Evolutionary conservation across 352 stramenopile genomes (phyloP).

Genomic region (Plasmopara halstedii): DNA sequence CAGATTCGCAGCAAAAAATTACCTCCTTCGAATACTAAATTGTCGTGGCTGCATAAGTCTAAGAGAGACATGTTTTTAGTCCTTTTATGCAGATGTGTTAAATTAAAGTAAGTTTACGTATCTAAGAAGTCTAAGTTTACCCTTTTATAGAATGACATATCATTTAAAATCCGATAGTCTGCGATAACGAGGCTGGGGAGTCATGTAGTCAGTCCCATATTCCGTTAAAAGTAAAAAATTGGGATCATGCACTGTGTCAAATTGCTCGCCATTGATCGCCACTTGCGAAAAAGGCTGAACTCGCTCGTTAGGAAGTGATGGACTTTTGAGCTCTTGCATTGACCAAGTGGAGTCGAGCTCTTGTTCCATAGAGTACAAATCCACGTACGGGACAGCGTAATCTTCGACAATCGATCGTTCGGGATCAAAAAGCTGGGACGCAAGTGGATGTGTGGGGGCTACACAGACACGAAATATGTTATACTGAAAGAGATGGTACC

Average conservation of each 20-base stretch:
- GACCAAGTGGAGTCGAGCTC: slow-evolving; percentile 3
- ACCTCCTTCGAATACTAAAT: too few relatives aligned
- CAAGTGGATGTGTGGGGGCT: slow-evolving; percentile 27
- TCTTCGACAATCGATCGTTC: slow-evolving; percentile 3
- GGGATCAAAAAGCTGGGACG: slow-evolving; percentile 26
- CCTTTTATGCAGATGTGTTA: too few relatives aligned
- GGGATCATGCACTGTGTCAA: slow-evolving; percentile 25
- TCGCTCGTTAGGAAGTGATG: slow-evolving; percentile 5
- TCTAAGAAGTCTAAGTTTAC: too few relatives aligned
- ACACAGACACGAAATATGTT: slow-evolving; percentile 33
- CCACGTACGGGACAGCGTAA: slow-evolving; percentile 22
- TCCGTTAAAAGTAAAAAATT: slow-evolving; percentile 19
- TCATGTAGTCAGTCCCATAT: slow-evolving; percentile 28
- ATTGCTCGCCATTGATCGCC: slow-evolving; percentile 17
- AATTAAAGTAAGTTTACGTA: too few relatives aligned
- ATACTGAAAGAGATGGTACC: slow-evolving; percentile 37
- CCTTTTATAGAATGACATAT: too few relatives aligned
- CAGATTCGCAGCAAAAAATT: too few relatives aligned
- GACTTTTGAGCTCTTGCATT: slow-evolving; percentile 18
- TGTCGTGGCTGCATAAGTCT: too few relatives aligned
- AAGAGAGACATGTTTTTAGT: too few relatives aligned
- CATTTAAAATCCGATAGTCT: too few relatives aligned
- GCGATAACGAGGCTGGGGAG: slow-evolving; percentile 7
- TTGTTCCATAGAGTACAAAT: slow-evolving; percentile 23
- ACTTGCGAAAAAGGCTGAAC: slow-evolving; percentile 16